These are phyloP conservation scores for Aspergillus intermedius DNA, from an alignment of 2,329 filamentous ascomycete genomes.

Conservation along the genomic window DNA sequence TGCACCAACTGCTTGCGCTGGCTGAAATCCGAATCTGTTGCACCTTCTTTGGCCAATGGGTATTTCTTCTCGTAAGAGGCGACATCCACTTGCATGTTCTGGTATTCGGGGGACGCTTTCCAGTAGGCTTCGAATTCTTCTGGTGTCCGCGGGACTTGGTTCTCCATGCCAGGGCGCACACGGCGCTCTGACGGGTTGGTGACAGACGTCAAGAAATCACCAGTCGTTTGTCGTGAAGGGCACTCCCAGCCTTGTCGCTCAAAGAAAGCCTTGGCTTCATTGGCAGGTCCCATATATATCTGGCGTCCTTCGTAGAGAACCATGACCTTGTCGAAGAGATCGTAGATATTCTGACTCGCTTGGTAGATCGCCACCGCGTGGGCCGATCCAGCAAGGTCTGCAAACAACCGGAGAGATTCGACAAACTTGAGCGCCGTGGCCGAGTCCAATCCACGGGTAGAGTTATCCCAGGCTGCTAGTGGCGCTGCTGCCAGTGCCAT, in stretches of 20 bases:
- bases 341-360: constrained; percentile 36
- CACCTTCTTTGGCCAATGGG: constrained; percentile 12
- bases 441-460: constrained; percentile 42
- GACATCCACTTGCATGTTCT: constrained; percentile 28
- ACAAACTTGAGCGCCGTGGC: constrained; percentile 50
- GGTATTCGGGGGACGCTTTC: constrained; percentile 46
- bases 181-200: constrained; percentile 56
- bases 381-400: constrained; percentile 41
- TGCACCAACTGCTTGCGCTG: constrained; percentile 31
- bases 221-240: constrained; percentile 58
- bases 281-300: constrained; percentile 63
- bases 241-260: constrained; percentile 62
- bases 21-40: constrained; percentile 25
- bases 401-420: constrained; percentile 39
- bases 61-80: constrained; percentile 7
- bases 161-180: constrained; percentile 52
- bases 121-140: constrained; percentile 59
- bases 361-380: constrained; percentile 49
- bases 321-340: constrained; percentile 60
- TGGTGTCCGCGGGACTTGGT: constrained; percentile 56
- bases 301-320: constrained; percentile 67
- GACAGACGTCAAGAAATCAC: constrained; percentile 62
- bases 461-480: constrained; percentile 39
- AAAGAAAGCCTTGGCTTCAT: constrained; percentile 57
- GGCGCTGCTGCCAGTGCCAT: constrained; percentile 39